Base-by-base conservation (phyloP, 352 stramenopile species). In the Phytophthora chlamydospora region DNA sequence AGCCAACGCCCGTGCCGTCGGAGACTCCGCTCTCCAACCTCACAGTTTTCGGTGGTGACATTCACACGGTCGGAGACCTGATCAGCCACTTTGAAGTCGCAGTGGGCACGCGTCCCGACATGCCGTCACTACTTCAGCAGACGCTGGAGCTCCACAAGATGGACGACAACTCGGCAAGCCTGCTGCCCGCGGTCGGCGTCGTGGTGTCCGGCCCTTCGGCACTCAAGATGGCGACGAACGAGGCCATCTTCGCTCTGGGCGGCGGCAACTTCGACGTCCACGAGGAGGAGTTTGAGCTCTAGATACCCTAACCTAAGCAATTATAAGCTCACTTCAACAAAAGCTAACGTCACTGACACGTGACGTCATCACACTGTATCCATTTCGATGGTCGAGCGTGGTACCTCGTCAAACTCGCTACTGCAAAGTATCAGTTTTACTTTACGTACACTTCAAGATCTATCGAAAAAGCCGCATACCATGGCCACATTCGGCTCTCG, bases 281-380 rank as follows among this genome's bases (percentile, higher is more conserved):
- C 44, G 75, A 82, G 41, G 75, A 83, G 38, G 72, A 83, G 52
- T 85, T 82, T 36, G 75, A 85, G 58, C 17, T 85, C 36, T 85
- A 73, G 4, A 47, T 16, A 19, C 14, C 8, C 6, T 41, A 41
- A 41, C 35, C 11, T 41, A 24, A 41, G 35, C 17, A n/a, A 41
- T n/a, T 19, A 46, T 46, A 31, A 55, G 33, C 24, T 35, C 33
- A 33, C 51, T 40, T 4, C 27, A 42, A 19, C 35, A 44, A 56
- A 21, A 40, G 12, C 14, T 32, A 55, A 54, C 34, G 19, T 39
- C 31, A 52, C 10, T 7, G n/a, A n/a, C n/a, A n/a, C n/a, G 14
- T 34, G 32, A 24, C 44, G 16, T n/a, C 29, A 31, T 29, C 24
- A 16, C n/a, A n/a, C n/a, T 62, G 33, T 49, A 66, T 8, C 46